These are phyloP conservation scores for Juncus inflexus DNA, from an alignment of 176 grass and related monocot species.

Conservation along the genomic window DNA sequence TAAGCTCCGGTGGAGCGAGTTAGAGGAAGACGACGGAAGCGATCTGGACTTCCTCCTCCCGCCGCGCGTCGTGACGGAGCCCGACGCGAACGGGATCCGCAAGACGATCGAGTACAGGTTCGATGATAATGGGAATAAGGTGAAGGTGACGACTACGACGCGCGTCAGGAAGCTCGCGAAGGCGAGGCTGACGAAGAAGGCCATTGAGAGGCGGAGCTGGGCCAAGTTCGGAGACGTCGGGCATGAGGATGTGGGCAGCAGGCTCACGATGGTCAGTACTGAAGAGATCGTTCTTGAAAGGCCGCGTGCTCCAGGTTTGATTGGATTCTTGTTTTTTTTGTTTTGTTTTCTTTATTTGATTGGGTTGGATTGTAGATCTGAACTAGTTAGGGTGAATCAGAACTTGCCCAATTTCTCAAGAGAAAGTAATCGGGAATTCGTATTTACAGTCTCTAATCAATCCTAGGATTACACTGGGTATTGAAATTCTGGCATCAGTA, in stretches of 20 bases:
- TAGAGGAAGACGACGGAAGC: conserved; percentile 63
- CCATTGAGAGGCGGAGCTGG: conserved; percentile 69
- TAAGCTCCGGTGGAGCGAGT: conserved; percentile 64
- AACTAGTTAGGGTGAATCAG: too few relatives aligned
- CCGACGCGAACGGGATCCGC: conserved; percentile 74
- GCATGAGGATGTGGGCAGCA: conserved; percentile 51
- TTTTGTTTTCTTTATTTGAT: not conserved
- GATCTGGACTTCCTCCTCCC: conserved; percentile 81
- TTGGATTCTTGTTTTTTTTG: too few relatives aligned
- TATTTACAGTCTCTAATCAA: not conserved
- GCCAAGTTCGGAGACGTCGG: conserved; percentile 72
- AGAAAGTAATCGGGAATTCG: not conserved
- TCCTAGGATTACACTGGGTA: not conserved
- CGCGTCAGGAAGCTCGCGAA: conserved; percentile 64
- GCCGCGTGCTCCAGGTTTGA: conserved; percentile 63
- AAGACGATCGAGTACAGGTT: conserved; percentile 67
- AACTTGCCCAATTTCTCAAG: not conserved
- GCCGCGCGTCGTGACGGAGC: conserved; percentile 54
- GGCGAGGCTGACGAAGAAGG: conserved; percentile 62
- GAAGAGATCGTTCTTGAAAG: conserved; percentile 85
- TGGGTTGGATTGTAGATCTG: too few relatives aligned
- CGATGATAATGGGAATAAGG: conserved; percentile 75
- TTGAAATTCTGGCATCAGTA: too few relatives aligned
- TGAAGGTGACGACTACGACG: conserved; percentile 72
- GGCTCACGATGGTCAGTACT: conserved; percentile 72